These are phyloP conservation scores for Mycena albidolilacea DNA, from an alignment of 768 basidiomycete genomes.

Conservation along the genomic window DNA sequence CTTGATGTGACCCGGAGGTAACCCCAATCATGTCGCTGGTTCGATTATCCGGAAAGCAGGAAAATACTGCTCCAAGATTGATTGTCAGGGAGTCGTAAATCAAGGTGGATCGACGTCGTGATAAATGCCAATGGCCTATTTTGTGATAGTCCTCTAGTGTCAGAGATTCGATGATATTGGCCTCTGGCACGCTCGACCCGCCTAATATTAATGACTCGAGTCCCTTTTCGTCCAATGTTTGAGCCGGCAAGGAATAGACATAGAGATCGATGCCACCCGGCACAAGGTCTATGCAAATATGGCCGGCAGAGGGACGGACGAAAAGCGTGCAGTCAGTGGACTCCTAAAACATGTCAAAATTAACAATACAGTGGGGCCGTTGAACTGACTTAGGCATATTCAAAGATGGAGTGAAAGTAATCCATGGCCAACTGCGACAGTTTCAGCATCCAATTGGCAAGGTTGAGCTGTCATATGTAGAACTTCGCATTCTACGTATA, in stretches of 20 bases:
- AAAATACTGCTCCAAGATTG: neutral
- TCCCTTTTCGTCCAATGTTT: neutral
- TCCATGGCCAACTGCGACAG: neutral
- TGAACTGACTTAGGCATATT: neutral
- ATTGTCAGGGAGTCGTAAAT: no score
- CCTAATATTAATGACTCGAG: neutral
- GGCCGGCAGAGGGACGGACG: constrained; percentile 1
- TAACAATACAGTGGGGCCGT: neutral
- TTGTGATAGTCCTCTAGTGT: neutral
- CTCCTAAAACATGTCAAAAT: neutral
- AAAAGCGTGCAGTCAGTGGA: neutral
- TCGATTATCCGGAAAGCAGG: neutral
- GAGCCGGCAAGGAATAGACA: no score
- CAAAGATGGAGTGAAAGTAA: neutral
- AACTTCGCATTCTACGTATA: constrained; percentile 9
- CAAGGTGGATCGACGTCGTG: neutral
- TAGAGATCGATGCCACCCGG: neutral
- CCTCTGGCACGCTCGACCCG: neutral
- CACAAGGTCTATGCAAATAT: neutral
- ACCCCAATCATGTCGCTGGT: no score
- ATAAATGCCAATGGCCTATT: neutral
- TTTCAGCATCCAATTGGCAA: neutral
- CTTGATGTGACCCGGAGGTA: no score
- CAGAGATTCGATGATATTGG: neutral
- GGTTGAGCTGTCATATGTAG: neutral